Conservation (phyloP, 2,329 filamentous ascomycete genomes). For the Trichothecium sympodiale region DNA sequence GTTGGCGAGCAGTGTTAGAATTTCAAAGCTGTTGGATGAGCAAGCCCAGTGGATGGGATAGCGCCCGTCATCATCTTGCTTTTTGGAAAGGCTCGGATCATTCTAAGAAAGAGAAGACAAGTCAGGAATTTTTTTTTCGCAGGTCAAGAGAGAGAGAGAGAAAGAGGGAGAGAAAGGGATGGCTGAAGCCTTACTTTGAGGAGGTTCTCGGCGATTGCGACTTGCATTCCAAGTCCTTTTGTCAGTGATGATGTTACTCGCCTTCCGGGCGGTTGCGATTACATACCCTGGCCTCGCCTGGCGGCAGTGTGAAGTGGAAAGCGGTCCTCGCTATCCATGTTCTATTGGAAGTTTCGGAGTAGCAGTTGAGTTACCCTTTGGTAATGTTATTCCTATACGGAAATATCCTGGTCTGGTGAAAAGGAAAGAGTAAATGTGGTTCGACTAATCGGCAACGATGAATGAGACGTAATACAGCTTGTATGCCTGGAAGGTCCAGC, state of each 20-base stretch:
- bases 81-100: slow-evolving; percentile 64
- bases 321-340: slow-evolving; percentile 37
- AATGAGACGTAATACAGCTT: too few species aligned
- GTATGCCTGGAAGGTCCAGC: too few species aligned
- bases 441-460: slow-evolving; percentile 1
- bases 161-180: not conserved
- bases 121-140: too few species aligned
- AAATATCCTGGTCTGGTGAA: too few species aligned
- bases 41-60: slow-evolving; percentile 90
- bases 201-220: slow-evolving; percentile 5
- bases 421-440: too few species aligned
- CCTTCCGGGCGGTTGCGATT: too few species aligned
- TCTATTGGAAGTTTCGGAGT: too few species aligned
- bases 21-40: slow-evolving; percentile 68
- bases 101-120: too few species aligned
- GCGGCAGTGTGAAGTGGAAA: slow-evolving; percentile 82
- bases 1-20: slow-evolving; percentile 62
- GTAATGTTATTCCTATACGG: too few species aligned
- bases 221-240: not conserved
- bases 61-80: slow-evolving; percentile 75
- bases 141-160: too few species aligned
- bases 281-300: slow-evolving; percentile 70
- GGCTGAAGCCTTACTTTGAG: slow-evolving; percentile 4
- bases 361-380: too few species aligned
- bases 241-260: too few species aligned